Evolutionary conservation across 345 rosid genomes (phyloP).

Genomic region (Carallia brachiata): DNA sequence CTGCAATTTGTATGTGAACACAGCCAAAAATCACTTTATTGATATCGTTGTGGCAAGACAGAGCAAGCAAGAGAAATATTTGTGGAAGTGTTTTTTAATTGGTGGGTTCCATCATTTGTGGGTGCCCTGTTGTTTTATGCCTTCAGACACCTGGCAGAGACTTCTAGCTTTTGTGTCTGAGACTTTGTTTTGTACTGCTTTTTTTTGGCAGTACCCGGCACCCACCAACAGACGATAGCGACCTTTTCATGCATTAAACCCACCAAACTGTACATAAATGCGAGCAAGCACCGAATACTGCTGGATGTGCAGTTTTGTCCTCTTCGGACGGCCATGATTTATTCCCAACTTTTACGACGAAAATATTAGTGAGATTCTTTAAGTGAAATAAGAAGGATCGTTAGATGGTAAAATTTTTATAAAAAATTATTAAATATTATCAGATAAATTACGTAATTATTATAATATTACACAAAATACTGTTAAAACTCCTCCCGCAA

Average conservation of each 20-base stretch:
- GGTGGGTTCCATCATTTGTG: background rate
- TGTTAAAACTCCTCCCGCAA: background rate
- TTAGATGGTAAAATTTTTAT: too few relatives aligned
- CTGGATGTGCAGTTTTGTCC: constrained; percentile 42
- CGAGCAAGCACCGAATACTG: constrained; percentile 29
- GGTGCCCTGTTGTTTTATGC: background rate
- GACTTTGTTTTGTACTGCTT: background rate
- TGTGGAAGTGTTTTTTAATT: background rate
- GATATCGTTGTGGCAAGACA: background rate
- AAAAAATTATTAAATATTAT: too few relatives aligned
- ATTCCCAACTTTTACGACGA: background rate
- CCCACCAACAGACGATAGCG: constrained; percentile 59
- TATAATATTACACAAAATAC: too few relatives aligned
- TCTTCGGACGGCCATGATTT: constrained; percentile 48
- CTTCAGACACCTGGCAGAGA: constrained; percentile 19
- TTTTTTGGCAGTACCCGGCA: constrained; percentile 28
- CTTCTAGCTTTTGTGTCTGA: constrained; percentile 16
- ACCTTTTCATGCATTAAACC: constrained; percentile 37
- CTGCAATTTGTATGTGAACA: too few relatives aligned
- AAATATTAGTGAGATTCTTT: too few relatives aligned
- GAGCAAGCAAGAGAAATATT: too few relatives aligned
- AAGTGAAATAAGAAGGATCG: too few relatives aligned
- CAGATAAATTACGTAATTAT: too few relatives aligned
- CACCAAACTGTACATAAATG: constrained; percentile 28
- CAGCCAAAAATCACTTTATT: too few relatives aligned